Evolutionary conservation across 2,329 filamentous ascomycete species (phyloP).

Genomic region (Aspergillus costaricaensis): DNA sequence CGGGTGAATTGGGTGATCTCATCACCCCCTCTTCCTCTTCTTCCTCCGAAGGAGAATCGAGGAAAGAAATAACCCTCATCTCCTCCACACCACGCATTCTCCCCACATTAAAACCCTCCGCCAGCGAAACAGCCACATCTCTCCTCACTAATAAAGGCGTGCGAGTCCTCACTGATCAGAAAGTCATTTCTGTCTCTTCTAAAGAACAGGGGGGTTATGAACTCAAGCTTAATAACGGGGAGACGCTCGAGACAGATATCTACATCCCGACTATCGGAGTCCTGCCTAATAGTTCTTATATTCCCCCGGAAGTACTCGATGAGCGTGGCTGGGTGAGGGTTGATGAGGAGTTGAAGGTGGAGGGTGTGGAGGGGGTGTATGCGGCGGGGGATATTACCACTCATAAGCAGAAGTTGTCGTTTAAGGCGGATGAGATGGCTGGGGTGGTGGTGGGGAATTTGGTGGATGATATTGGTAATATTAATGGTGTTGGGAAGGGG

Average conservation of each 20-base stretch:
- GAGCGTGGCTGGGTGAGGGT: slow-evolving; percentile 52
- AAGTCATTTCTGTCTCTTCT: slow-evolving; percentile 33
- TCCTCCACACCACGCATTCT: slow-evolving; percentile 35
- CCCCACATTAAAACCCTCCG: slow-evolving; percentile 30
- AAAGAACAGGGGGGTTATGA: slow-evolving; percentile 39
- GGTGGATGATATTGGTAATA: slow-evolving; percentile 25
- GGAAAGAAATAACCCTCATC: slow-evolving; percentile 42
- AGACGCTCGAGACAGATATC: slow-evolving; percentile 51
- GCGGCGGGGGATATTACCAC: slow-evolving; percentile 36
- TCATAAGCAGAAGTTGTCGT: slow-evolving; percentile 27
- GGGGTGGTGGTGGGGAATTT: slow-evolving; percentile 30
- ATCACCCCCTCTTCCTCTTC: no score
- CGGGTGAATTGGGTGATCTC: slow-evolving; percentile 51
- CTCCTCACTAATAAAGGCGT: slow-evolving; percentile 53
- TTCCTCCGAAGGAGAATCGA: slow-evolving; percentile 15
- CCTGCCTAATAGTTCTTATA: slow-evolving; percentile 54
- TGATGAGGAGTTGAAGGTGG: slow-evolving; percentile 39
- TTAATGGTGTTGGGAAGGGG: neutral
- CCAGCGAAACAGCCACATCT: slow-evolving; percentile 46
- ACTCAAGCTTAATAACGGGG: slow-evolving; percentile 48
- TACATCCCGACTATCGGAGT: slow-evolving; percentile 57
- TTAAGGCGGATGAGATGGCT: slow-evolving; percentile 32
- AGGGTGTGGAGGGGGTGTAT: slow-evolving; percentile 18
- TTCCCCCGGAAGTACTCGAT: slow-evolving; percentile 52
- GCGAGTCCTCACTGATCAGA: slow-evolving; percentile 41